Percentiles rank a stretch among this genome's conserved stretches.
Evolutionary conservation across 1,284 basidiomycete genomes (phyloP).

Genomic region (Cutaneotrichosporon cutaneum): DNA sequence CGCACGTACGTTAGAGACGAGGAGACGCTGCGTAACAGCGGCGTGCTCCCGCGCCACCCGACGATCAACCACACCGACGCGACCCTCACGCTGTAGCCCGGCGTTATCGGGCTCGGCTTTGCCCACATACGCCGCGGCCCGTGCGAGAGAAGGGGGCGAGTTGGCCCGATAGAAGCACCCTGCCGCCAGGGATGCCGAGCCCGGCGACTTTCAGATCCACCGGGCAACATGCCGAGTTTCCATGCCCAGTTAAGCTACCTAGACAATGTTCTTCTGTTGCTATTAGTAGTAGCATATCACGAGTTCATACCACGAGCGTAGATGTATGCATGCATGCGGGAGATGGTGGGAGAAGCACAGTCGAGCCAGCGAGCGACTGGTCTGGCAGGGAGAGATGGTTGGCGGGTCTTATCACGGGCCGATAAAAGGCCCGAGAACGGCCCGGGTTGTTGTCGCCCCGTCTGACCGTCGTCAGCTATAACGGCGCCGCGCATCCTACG

Average conservation of each 20-base stretch:
- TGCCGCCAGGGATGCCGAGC: neutral
- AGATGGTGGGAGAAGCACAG: neutral
- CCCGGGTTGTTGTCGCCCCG: neutral
- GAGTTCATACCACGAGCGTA: neutral
- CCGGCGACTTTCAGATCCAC: neutral
- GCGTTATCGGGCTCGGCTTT: neutral
- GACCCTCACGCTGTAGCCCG: neutral
- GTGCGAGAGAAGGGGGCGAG: neutral
- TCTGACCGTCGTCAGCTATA: too few relatives aligned
- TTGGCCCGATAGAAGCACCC: neutral
- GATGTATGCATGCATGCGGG: neutral
- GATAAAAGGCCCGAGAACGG: constrained; percentile 1
- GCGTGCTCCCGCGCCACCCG: constrained; percentile 31
- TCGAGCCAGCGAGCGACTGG: neutral
- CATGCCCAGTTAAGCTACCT: neutral
- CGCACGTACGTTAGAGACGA: constrained; percentile 36
- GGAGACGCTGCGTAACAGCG: constrained; percentile 35
- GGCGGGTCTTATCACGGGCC: constrained; percentile 6
- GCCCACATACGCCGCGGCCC: too few relatives aligned
- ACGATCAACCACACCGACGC: constrained; percentile 7
- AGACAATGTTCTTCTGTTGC: neutral
- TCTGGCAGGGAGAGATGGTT: too few relatives aligned
- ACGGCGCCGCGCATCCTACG: neutral
- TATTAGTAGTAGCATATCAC: neutral
- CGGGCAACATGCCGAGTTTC: neutral